These are phyloP conservation scores for Evernia prunastri DNA, from an alignment of 495 filamentous ascomycete genomes.

Conservation along the genomic window DNA sequence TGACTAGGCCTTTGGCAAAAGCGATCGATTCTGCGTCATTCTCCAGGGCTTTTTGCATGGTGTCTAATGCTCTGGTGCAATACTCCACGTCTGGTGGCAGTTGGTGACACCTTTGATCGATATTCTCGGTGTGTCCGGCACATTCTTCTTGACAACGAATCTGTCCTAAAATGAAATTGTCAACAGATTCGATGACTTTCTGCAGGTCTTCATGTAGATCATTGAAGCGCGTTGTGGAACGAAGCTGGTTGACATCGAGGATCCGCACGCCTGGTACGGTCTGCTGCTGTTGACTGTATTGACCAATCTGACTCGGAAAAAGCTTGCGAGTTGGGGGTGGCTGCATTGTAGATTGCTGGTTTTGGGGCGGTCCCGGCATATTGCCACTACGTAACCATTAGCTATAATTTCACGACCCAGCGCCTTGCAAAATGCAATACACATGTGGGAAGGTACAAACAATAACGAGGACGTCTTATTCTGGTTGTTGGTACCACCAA, in stretches of 20 bases:
- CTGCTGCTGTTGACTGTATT: slow-evolving; percentile 43
- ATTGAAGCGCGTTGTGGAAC: slow-evolving; percentile 81
- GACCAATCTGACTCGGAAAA: slow-evolving; percentile 34
- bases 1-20: slow-evolving; percentile 54
- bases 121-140: slow-evolving; percentile 46
- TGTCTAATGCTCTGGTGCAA: slow-evolving; percentile 63
- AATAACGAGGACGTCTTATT: slow-evolving; percentile 17
- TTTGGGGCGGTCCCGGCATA: slow-evolving; percentile 35
- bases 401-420: background rate
- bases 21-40: slow-evolving; percentile 68
- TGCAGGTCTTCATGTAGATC: slow-evolving; percentile 83
- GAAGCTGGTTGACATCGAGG: slow-evolving; percentile 67
- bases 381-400: slow-evolving; percentile 17
- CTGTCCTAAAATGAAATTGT: slow-evolving; percentile 64
- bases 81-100: slow-evolving; percentile 72
- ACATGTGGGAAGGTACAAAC: slow-evolving; percentile 12
- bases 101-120: slow-evolving; percentile 55
- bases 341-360: slow-evolving; percentile 42
- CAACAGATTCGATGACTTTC: slow-evolving; percentile 63
- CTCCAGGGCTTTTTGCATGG: slow-evolving; percentile 63
- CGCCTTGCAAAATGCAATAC: background rate
- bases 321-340: slow-evolving; percentile 28
- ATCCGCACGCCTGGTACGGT: slow-evolving; percentile 59
- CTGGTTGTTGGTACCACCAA: slow-evolving; percentile 28
- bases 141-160: slow-evolving; percentile 53